Percentiles rank a stretch among this genome's conserved stretches.
These are phyloP conservation scores for Coriaria nepalensis DNA, from an alignment of 306 rosid genomes.

Conservation along the genomic window DNA sequence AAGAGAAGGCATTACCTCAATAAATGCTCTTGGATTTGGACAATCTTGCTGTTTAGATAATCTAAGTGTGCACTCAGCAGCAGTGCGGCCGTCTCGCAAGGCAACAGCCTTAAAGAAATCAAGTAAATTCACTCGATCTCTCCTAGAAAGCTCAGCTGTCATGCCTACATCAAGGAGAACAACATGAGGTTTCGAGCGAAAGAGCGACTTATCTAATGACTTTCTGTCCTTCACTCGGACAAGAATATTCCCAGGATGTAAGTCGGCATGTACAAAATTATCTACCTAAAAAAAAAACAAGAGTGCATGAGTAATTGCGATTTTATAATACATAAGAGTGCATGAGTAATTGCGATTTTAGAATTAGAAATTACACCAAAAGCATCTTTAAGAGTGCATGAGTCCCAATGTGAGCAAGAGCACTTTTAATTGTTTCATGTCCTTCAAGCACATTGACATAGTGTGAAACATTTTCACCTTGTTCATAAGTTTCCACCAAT, in stretches of 20 bases:
- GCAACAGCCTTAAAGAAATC: slow-evolving; percentile 69
- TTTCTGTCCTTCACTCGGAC: slow-evolving; percentile 35
- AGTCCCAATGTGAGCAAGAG: slow-evolving; percentile 72
- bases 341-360: neutral
- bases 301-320: too few relatives aligned
- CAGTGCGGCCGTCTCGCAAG: slow-evolving; percentile 50
- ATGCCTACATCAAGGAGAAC: slow-evolving; percentile 81
- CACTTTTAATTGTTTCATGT: slow-evolving; percentile 39
- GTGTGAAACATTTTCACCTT: slow-evolving; percentile 52
- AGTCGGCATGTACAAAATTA: slow-evolving; percentile 78
- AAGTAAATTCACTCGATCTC: slow-evolving; percentile 34
- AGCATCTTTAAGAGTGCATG: slow-evolving; percentile 72
- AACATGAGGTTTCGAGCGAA: slow-evolving; percentile 61
- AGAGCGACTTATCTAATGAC: slow-evolving; percentile 27
- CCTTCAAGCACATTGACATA: slow-evolving; percentile 58
- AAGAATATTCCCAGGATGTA: slow-evolving; percentile 90
- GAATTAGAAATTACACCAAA: slow-evolving; percentile 31
- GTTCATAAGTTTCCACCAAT: slow-evolving; percentile 78
- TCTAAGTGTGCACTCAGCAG: slow-evolving; percentile 64
- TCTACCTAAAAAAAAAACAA: slow-evolving; percentile 44
- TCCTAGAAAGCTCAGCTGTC: slow-evolving; percentile 60
- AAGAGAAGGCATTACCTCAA: slow-evolving; percentile 42
- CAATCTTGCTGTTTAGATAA: slow-evolving; percentile 56
- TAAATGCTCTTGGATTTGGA: slow-evolving; percentile 59
- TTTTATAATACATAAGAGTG: neutral